Base-by-base conservation (phyloP, 192 early-diverging fungal species). In the Gigaspora rosea region DNA sequence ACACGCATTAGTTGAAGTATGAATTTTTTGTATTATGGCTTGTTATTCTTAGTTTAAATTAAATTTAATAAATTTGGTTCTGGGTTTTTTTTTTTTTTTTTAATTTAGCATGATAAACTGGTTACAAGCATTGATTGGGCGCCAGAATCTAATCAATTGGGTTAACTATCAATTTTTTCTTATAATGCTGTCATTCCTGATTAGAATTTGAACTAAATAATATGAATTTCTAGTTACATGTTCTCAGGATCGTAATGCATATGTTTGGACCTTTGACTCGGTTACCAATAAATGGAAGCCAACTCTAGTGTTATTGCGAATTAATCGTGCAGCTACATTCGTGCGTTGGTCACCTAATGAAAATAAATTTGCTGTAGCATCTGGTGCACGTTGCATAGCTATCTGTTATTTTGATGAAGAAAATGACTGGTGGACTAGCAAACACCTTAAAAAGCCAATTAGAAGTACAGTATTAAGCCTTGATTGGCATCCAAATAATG, bases 161-260 rank as follows among this genome's bases (percentile, higher is more conserved):
- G 73, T 75, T 49, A 15, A 20, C 48, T 16, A 27, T 33, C 50
- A 52, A 27, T 27, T 27, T 27, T 27, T 27, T 27, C 27, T 27
- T 27, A 27, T 27, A 27, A 27, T 27, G 27, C 27, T 27, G 1
- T 27, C 27, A 27, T 27, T 27, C 27, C 27, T 27, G 27, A 27
- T 27, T 27, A 27, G 27, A 27, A 27, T 27, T 27, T 27, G 27
- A 27, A 27, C 27, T 27, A 27, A 27, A 27, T 27, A 0, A 27
- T 27, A 27, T 27, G 27, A 27, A 27, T 27, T 27, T 27, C 27
- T 27, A 75, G 97, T 99, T 13, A 94, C 96, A 48, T 97, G 96
- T 85, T 97, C 96, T 54, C 97, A 99, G 86, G 97, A 99, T 85
- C 90, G 96, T 75, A 99, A 99, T 79, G 96, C 96, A 27, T 99